phyloP scores from a whole-genome alignment of 208 protist species.

The Phytomonas sp. region DNA sequence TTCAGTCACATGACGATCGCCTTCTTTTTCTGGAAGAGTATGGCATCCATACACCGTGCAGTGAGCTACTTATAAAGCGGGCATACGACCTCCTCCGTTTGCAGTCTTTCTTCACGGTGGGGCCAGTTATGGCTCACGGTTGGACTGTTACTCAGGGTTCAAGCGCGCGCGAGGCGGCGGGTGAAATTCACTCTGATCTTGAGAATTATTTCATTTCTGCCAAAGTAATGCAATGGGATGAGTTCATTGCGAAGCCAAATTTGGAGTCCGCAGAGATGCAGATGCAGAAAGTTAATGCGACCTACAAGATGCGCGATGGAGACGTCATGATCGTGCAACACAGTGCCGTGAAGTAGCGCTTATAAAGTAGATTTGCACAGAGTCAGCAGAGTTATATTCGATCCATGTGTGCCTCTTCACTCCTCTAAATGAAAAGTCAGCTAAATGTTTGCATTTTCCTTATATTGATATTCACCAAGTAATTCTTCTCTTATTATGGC shows the following conservation, averaged over 20 bases:
- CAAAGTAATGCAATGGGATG: slow-evolving; percentile 59
- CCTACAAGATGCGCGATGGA: slow-evolving; percentile 73
- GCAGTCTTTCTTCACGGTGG: slow-evolving; percentile 86
- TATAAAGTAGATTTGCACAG: neutral
- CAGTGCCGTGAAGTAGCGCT: slow-evolving; percentile 20
- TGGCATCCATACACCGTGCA: slow-evolving; percentile 52
- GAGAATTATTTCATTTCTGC: slow-evolving; percentile 61
- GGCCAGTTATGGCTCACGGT: slow-evolving; percentile 72
- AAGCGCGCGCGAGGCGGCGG: slow-evolving; percentile 55
- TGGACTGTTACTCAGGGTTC: slow-evolving; percentile 49
- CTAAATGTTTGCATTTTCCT: neutral
- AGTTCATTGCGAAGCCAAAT: slow-evolving; percentile 45
- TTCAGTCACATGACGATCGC: slow-evolving; percentile 55
- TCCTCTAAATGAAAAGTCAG: neutral
- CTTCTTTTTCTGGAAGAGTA: slow-evolving; percentile 72
- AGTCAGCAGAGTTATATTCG: neutral
- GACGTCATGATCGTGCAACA: slow-evolving; percentile 84
- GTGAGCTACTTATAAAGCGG: slow-evolving; percentile 52
- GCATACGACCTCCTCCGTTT: slow-evolving; percentile 56
- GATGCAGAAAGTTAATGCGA: slow-evolving; percentile 50
- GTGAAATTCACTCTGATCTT: slow-evolving; percentile 84
- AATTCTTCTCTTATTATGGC: neutral
- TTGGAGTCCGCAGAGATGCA: slow-evolving; percentile 69
- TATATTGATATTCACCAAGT: neutral
- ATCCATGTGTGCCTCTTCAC: neutral